phyloP scores from a whole-genome alignment of 148 eudicot species.

The Spergularia marina region DNA sequence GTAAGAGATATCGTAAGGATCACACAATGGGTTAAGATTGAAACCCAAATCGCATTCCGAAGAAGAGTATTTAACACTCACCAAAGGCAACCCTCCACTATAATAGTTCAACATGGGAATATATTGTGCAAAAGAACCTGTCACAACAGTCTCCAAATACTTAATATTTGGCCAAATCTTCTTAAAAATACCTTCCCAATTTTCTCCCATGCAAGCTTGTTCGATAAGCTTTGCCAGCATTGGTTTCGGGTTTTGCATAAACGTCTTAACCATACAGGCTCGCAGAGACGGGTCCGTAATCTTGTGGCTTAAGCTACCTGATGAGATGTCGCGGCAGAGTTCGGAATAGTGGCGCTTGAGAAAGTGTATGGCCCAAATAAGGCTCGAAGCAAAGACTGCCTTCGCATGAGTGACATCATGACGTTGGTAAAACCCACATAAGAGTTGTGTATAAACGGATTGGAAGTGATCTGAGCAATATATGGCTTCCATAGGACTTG shows the following conservation, averaged over 20 bases:
- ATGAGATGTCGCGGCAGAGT: neutral
- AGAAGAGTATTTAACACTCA: neutral
- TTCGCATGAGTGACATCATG: neutral
- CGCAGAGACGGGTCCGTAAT: neutral
- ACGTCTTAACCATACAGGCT: neutral
- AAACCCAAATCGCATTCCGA: conserved; percentile 2
- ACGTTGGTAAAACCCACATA: conserved; percentile 1
- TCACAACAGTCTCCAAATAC: neutral
- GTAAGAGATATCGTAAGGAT: neutral
- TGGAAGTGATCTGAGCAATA: neutral
- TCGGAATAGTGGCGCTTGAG: neutral
- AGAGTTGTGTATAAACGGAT: neutral
- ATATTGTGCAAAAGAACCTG: neutral
- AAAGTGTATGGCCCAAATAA: neutral
- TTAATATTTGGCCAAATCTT: neutral
- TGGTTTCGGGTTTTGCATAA: neutral
- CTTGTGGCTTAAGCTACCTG: neutral
- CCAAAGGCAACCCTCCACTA: neutral
- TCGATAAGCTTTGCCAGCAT: neutral
- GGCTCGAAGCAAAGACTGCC: neutral
- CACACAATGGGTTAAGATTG: neutral
- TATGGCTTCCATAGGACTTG: neutral
- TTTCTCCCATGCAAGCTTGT: neutral
- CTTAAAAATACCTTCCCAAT: neutral
- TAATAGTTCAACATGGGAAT: conserved; percentile 3